Evolutionary conservation across 495 filamentous ascomycete genomes (phyloP).

Genomic region (Staphylotrichum longicolle): DNA sequence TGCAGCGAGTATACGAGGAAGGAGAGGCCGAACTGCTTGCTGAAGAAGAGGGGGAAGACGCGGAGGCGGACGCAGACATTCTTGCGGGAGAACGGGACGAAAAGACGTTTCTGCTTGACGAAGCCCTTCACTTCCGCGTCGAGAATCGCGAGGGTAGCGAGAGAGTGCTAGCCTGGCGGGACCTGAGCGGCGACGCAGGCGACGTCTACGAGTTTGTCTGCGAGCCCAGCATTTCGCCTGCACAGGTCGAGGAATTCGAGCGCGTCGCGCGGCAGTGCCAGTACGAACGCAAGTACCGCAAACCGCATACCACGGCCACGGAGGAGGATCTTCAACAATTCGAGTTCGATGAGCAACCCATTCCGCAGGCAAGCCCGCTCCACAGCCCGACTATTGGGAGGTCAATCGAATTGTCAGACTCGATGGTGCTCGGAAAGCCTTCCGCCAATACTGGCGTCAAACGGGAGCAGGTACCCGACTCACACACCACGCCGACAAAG

Average conservation of each 20-base stretch:
- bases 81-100: constrained; percentile 80
- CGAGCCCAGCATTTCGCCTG: constrained; percentile 64
- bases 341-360: constrained; percentile 71
- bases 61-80: constrained; percentile 63
- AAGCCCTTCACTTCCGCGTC: constrained; percentile 81
- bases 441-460: constrained; percentile 36
- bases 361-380: constrained; percentile 78
- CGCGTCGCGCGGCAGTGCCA: constrained; percentile 86
- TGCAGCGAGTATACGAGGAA: constrained; percentile 95
- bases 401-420: constrained; percentile 48
- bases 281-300: constrained; percentile 91
- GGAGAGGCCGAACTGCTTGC: constrained; percentile 86
- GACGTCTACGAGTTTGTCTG: constrained; percentile 97
- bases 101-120: constrained; percentile 92
- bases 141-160: constrained; percentile 73
- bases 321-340: constrained; percentile 79
- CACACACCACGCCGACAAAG: constrained; percentile 27
- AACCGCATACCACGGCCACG: constrained; percentile 72
- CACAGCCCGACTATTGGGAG: constrained; percentile 58
- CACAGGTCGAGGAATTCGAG: constrained; percentile 77
- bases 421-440: constrained; percentile 42
- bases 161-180: constrained; percentile 89
- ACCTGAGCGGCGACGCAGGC: constrained; percentile 87
- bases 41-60: constrained; percentile 80
- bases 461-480: constrained; percentile 30